phyloP scores from a whole-genome alignment of 805 yeast genomes.

The Komagataella kurtzmanii region DNA sequence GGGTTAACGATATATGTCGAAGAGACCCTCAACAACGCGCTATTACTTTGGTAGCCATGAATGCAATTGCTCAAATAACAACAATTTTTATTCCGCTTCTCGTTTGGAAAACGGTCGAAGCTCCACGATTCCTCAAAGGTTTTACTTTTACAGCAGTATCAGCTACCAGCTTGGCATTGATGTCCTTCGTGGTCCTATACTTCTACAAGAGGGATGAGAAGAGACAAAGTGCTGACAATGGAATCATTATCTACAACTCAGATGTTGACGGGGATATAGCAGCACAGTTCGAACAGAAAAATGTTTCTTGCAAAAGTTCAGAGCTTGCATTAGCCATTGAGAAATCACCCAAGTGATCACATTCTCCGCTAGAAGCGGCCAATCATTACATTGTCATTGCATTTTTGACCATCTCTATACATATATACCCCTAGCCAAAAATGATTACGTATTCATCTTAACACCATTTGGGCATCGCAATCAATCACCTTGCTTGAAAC shows the following conservation, averaged over 20 bases:
- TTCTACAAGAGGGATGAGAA: slow-evolving; percentile 42
- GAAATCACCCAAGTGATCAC: neutral
- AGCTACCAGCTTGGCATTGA: slow-evolving; percentile 11
- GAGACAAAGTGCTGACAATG: slow-evolving; percentile 28
- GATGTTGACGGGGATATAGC: neutral
- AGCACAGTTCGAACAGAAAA: neutral
- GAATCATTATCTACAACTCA: slow-evolving; percentile 29
- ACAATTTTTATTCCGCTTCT: slow-evolving; percentile 38
- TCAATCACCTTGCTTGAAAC: neutral
- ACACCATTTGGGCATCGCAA: neutral
- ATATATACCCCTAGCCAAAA: too few species aligned
- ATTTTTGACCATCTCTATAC: too few species aligned
- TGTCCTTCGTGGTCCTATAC: neutral
- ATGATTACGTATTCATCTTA: neutral
- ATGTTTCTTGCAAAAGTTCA: neutral
- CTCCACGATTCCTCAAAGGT: slow-evolving; percentile 44
- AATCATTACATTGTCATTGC: neutral
- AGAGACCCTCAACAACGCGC: slow-evolving; percentile 8
- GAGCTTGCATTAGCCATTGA: neutral
- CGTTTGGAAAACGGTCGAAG: slow-evolving; percentile 35
- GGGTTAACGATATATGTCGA: slow-evolving; percentile 7
- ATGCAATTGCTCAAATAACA: slow-evolving; percentile 25
- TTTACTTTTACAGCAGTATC: slow-evolving; percentile 27
- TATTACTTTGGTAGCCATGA: slow-evolving; percentile 6
- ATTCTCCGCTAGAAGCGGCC: neutral